Evolutionary conservation across 163 green algal genomes (phyloP).

Genomic region (Chlorella variabilis): DNA sequence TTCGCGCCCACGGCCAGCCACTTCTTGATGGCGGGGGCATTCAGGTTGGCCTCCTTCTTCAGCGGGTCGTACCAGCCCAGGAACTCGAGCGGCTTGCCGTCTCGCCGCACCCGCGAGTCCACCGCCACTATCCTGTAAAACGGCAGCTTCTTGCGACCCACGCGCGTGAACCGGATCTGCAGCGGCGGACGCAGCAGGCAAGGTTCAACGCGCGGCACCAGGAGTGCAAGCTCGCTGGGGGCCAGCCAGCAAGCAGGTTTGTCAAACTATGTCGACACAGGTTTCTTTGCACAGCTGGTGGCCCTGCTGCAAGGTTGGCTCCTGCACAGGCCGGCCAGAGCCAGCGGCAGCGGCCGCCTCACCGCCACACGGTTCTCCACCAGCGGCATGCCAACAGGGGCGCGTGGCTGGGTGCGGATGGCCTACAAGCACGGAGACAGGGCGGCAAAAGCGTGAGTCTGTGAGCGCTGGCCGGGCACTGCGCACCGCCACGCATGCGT

Average conservation of each 20-base stretch:
- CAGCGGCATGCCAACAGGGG: constrained; percentile 13
- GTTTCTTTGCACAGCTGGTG: too few species aligned
- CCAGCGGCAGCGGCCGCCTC: neutral
- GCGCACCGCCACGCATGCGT: neutral
- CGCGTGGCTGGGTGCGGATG: neutral
- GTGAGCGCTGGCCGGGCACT: neutral
- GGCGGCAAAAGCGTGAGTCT: neutral
- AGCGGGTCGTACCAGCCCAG: constrained; percentile 39
- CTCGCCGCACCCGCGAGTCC: constrained; percentile 84
- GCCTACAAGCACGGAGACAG: neutral
- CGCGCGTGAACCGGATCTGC: constrained; percentile 91
- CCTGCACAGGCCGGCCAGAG: too few species aligned
- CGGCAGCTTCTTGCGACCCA: constrained; percentile 89
- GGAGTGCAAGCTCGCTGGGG: too few species aligned
- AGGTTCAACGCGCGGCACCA: too few species aligned
- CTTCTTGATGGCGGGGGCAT: constrained; percentile 95
- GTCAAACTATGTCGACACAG: too few species aligned
- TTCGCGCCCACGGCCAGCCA: constrained; percentile 89
- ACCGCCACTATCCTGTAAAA: constrained; percentile 97
- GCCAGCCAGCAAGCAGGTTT: neutral
- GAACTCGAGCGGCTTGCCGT: constrained; percentile 86
- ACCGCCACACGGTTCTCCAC: constrained; percentile 36
- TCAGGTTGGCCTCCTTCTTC: constrained; percentile 88
- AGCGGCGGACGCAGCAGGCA: too few species aligned
- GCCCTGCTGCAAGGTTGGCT: too few species aligned